phyloP scores from a whole-genome alignment of 768 basidiomycete genomes.

The Crepidotus variabilis region DNA sequence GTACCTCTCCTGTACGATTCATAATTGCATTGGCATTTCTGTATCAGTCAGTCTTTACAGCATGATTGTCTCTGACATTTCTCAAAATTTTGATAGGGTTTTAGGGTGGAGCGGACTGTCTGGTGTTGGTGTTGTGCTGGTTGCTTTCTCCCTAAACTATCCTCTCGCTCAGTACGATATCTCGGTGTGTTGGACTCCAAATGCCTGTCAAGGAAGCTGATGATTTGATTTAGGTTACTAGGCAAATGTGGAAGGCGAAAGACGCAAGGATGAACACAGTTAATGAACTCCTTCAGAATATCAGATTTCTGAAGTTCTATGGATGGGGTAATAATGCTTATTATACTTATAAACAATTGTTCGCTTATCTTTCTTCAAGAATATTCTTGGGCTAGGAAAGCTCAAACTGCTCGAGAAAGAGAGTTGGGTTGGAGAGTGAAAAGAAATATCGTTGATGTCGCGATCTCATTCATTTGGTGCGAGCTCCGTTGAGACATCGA shows the following conservation, averaged over 20 bases:
- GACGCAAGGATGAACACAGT: conserved; percentile 69
- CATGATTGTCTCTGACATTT: neutral
- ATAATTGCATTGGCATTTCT: conserved; percentile 67
- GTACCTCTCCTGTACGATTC: conserved; percentile 59
- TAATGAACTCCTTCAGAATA: conserved; percentile 74
- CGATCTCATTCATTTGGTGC: conserved; percentile 69
- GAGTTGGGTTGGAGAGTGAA: conserved; percentile 70
- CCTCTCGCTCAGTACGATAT: conserved; percentile 67
- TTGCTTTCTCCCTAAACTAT: conserved; percentile 63
- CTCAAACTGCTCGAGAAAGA: conserved; percentile 47
- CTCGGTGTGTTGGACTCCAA: conserved; percentile 35
- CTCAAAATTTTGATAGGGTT: conserved; percentile 36
- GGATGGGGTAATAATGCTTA: conserved; percentile 56
- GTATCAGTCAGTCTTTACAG: conserved; percentile 49
- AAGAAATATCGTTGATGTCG: conserved; percentile 54
- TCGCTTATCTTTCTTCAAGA: conserved; percentile 30
- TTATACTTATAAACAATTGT: neutral
- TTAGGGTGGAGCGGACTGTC: conserved; percentile 78
- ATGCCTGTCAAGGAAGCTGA: neutral
- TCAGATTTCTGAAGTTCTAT: conserved; percentile 71
- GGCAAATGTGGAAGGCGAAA: conserved; percentile 55
- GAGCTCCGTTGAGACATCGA: neutral
- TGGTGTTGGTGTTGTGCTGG: conserved; percentile 60
- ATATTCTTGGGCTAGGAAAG: conserved; percentile 55
- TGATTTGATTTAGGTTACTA: conserved; percentile 41